phyloP scores from a whole-genome alignment of 148 eudicot genomes.

The Rheum nobile region DNA sequence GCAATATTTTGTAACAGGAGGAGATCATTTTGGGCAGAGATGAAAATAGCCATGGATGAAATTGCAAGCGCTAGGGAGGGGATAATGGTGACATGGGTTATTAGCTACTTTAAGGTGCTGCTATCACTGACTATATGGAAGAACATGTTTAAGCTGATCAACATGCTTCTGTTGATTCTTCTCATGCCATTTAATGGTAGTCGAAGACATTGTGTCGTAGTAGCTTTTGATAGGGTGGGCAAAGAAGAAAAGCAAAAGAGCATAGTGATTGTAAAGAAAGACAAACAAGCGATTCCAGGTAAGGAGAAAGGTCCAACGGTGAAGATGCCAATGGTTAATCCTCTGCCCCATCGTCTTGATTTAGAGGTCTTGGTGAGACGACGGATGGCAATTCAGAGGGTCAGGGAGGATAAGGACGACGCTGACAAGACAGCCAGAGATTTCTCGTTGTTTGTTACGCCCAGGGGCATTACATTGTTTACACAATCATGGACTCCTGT shows the following conservation, averaged over 20 bases:
- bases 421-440: conserved; percentile 23
- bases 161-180: conserved; percentile 1
- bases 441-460: conserved; percentile 32
- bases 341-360: conserved; percentile 15
- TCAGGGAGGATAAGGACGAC: conserved; percentile 26
- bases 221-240: neutral
- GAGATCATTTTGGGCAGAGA: neutral
- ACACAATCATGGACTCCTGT: conserved; percentile 76
- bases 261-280: neutral
- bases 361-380: conserved; percentile 52
- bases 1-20: neutral
- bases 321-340: neutral
- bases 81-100: neutral
- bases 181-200: conserved; percentile 6
- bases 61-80: neutral
- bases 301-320: neutral
- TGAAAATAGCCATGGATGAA: neutral
- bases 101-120: neutral
- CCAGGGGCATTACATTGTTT: conserved; percentile 50
- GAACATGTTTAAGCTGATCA: conserved; percentile 3
- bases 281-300: neutral
- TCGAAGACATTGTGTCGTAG: neutral
- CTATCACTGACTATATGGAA: conserved; percentile 5
- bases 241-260: neutral
- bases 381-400: conserved; percentile 49